These are phyloP conservation scores for Scutellaria barbata DNA, from an alignment of 257 asterid genomes.

Conservation along the genomic window DNA sequence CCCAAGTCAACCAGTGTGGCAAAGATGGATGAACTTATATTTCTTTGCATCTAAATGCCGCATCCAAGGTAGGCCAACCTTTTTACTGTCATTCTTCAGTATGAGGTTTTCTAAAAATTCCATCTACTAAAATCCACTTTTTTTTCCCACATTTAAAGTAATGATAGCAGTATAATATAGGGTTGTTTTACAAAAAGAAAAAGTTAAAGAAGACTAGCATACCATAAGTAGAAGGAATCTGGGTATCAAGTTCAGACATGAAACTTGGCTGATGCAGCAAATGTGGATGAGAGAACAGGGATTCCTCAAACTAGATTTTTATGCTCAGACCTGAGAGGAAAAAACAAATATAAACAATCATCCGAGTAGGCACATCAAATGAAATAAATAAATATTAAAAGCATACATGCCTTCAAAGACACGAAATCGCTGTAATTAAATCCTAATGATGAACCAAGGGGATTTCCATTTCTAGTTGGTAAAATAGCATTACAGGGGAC, in stretches of 20 bases:
- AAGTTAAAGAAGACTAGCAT: slow-evolving; percentile 18
- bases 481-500: no score
- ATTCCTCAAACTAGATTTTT: slow-evolving; percentile 21
- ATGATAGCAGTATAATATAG: background rate
- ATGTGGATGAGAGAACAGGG: slow-evolving; percentile 12
- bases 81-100: background rate
- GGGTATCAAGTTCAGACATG: slow-evolving; percentile 71
- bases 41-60: background rate
- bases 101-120: background rate
- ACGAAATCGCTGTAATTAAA: no score
- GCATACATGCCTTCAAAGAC: background rate
- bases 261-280: slow-evolving; percentile 43
- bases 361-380: background rate
- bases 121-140: background rate
- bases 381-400: background rate
- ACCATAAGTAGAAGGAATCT: slow-evolving; percentile 63
- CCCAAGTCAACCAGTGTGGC: background rate
- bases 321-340: slow-evolving; percentile 31
- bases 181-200: background rate
- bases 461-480: no score
- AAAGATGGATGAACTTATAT: background rate
- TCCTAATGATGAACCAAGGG: no score
- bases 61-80: background rate
- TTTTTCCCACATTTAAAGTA: background rate
- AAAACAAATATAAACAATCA: slow-evolving; percentile 3